Evolutionary conservation across 768 basidiomycete genomes (phyloP).

Genomic region (Hirschioporus abietinus): DNA sequence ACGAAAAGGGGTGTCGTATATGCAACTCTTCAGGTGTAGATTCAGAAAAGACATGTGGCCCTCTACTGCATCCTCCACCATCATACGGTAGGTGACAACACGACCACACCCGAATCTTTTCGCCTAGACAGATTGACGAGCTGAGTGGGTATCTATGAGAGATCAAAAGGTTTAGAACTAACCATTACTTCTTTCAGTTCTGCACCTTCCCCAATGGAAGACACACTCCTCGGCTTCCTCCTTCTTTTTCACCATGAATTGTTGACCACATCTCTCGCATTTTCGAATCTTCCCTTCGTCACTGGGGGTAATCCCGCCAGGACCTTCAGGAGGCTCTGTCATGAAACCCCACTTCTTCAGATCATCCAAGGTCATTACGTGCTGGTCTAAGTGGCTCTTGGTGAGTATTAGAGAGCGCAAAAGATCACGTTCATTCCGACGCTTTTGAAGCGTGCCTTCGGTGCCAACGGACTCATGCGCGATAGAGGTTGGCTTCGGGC

Average conservation of each 20-base stretch:
- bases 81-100: slow-evolving; percentile 66
- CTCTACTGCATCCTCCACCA: slow-evolving; percentile 65
- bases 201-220: slow-evolving; percentile 79
- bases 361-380: slow-evolving; percentile 53
- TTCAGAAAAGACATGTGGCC: slow-evolving; percentile 92
- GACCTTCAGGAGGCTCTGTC: slow-evolving; percentile 56
- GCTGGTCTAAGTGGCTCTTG: slow-evolving; percentile 44
- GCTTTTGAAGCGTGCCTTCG: slow-evolving; percentile 53
- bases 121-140: slow-evolving; percentile 36
- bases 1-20: slow-evolving; percentile 67
- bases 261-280: slow-evolving; percentile 76
- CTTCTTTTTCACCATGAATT: slow-evolving; percentile 60
- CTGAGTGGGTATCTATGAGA: slow-evolving; percentile 5
- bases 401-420: slow-evolving; percentile 51
- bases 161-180: slow-evolving; percentile 17
- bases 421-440: slow-evolving; percentile 49
- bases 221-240: slow-evolving; percentile 60
- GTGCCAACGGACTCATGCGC: slow-evolving; percentile 77
- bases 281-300: slow-evolving; percentile 54
- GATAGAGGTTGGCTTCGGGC: slow-evolving; percentile 48
- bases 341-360: slow-evolving; percentile 69
- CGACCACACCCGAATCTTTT: slow-evolving; percentile 63
- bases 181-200: slow-evolving; percentile 63
- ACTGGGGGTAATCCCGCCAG: slow-evolving; percentile 60
- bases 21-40: slow-evolving; percentile 60